phyloP scores from a whole-genome alignment of 208 protist genomes.

The Lotmaria passim region DNA sequence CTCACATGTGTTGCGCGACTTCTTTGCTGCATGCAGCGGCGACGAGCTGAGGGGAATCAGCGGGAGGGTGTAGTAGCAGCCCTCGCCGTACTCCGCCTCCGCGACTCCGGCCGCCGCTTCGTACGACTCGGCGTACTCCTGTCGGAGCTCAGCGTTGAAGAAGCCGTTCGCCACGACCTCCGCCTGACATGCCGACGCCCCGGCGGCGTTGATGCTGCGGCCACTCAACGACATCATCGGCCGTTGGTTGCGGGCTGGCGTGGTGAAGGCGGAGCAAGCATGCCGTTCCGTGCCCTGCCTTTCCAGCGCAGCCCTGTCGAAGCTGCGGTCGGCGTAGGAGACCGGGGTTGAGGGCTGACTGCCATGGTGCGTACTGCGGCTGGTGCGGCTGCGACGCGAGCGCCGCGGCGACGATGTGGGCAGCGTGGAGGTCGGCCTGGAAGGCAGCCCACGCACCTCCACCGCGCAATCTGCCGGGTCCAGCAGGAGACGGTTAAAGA shows the following conservation, averaged over 20 bases:
- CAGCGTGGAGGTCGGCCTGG: neutral
- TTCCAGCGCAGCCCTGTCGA: neutral
- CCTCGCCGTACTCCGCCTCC: conserved; percentile 12
- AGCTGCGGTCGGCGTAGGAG: neutral
- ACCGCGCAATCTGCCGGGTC: conserved; percentile 18
- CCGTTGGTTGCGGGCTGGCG: neutral
- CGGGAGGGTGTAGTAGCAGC: conserved; percentile 14
- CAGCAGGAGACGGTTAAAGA: conserved; percentile 13
- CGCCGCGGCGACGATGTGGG: neutral
- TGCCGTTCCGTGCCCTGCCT: neutral
- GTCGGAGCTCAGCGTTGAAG: conserved; percentile 9
- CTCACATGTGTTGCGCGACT: neutral
- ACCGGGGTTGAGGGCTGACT: neutral
- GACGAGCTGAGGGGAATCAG: neutral
- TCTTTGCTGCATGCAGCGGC: neutral
- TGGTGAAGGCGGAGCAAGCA: neutral
- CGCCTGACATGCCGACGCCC: neutral
- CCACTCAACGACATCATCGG: neutral
- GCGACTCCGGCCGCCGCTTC: neutral
- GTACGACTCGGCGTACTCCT: neutral
- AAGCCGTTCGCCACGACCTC: conserved; percentile 29
- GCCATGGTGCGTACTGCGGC: neutral
- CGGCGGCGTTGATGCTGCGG: neutral
- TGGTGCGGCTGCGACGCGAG: neutral
- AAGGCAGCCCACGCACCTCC: conserved; percentile 6